Evolutionary conservation across 331 rosid genomes (phyloP).

Genomic region (Rhamnella rubrinervis): DNA sequence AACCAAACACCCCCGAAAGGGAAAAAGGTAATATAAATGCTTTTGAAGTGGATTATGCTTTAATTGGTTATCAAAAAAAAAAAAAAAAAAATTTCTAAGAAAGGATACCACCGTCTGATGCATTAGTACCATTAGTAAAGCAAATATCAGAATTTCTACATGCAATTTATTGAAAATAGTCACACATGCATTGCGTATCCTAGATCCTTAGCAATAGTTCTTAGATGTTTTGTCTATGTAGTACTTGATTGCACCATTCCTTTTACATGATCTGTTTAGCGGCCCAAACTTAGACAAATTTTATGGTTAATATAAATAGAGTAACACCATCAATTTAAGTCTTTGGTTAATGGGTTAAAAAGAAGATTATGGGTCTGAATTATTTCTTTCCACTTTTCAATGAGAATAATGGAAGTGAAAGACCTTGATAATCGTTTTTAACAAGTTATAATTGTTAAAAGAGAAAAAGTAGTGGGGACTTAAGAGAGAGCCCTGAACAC

Average conservation of each 20-base stretch:
- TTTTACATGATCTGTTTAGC: too few species aligned
- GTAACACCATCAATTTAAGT: too few species aligned
- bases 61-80: constrained; percentile 16
- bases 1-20: constrained; percentile 29
- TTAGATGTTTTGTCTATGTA: too few species aligned
- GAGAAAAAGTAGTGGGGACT: background rate
- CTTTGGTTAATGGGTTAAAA: too few species aligned
- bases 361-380: too few species aligned
- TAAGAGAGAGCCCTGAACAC: constrained; percentile 5
- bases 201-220: too few species aligned
- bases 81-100: background rate
- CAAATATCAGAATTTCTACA: constrained; percentile 12
- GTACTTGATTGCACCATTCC: too few species aligned
- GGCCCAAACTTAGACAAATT: too few species aligned
- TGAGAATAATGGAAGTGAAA: background rate
- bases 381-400: background rate
- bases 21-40: constrained; percentile 23
- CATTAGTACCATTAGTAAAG: constrained; percentile 25
- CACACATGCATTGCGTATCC: too few species aligned
- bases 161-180: background rate
- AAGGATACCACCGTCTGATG: background rate
- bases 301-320: too few species aligned
- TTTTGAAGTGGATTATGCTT: constrained; percentile 28
- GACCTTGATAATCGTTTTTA: background rate
- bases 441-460: background rate